Evolutionary conservation across 495 filamentous ascomycete species (phyloP), one percentile per base, ranked within the genome.

Genomic region (Xylaria bambusicola): DNA sequence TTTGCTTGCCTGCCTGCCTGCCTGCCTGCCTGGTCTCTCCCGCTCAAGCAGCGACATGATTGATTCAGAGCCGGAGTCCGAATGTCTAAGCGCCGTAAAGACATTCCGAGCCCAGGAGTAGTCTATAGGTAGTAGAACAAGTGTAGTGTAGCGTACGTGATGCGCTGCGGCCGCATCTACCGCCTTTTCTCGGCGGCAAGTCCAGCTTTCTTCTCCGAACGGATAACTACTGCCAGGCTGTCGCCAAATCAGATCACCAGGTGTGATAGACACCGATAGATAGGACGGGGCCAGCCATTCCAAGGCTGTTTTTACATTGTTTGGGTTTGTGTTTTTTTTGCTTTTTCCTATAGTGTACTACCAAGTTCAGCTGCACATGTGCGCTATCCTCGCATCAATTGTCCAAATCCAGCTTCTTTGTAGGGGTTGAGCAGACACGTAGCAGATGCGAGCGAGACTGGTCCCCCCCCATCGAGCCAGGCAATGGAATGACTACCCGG

Each of bases 21-120:
- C n/a, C n/a, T n/a, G n/a, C n/a, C n/a, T n/a, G n/a, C n/a, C n/a
- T n/a, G n/a, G n/a, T n/a, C n/a, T n/a, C n/a, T n/a, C n/a, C n/a
- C 9, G 15, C 13, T 52, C 9, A n/a, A 36, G 38, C 35, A 38
- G 33, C 13, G 38, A 52, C 33, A 52, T 6, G 13, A 9, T 4
- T 24, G 18, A 52, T n/a, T n/a, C n/a, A n/a, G 20, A 41, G 15
- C 23, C 50, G 50, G 35, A 53, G 50, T 41, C 50, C 50, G 50
- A 15, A 13, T 41, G 35, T 24, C 33, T 27, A 18, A 41, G 21
- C 18, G 23, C 36, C 33, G 41, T 7, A 15, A 27, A 15, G 21
- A 40, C 6, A 27, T 18, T 6, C 12, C n/a, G n/a, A 53, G 5
- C 21, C 23, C 1, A 41, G 23, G 15, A 33, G 29, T 33, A 33